Evolutionary conservation across 1,284 basidiomycete genomes (phyloP), one percentile per base, ranked within the genome.

Genomic region (Malassezia japonica): DNA sequence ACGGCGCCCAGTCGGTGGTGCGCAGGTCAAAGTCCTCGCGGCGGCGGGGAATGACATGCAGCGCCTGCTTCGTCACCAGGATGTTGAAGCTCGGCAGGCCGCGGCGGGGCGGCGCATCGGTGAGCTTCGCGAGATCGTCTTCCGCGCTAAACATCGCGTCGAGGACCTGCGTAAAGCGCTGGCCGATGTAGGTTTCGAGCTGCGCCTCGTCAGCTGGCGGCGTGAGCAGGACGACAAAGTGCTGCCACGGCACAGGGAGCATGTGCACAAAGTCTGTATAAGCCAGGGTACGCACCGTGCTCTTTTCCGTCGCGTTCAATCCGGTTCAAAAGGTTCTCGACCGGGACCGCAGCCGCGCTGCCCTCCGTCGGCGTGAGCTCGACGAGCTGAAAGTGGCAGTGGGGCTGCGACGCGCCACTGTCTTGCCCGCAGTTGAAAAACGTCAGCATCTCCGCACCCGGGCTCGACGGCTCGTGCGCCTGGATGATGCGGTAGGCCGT

Each of bases 351-450:
- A 29, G 36, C 33, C 8, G 45, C 13, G 4, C 38, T 37, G 2
- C 53, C 52, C 24, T 56, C 55, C 8, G 53, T 31, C 1, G 61
- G 58, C 1, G 49, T 52, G 20, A 65, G 55, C 31, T 66, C 60
- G 15, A 69, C 59, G 27, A 71, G 64, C 33, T 72, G 70, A 33
- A 71, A 24, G 38, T 71, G 70, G 9, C 64, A 60, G 34, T 71
- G 68, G 1, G 64, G 61, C 33, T 71, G 70, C 15, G 51, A 57
- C 0, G 70, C 70, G 1, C 70, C 70, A 9, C 62, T 55, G 0
- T 56, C 48, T 7, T 35, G 36, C 18, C 70, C 70, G 46, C 70
- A 72, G 46, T 72, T 72, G 55, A 64, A 72, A 43, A 72, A 72
- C 2, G 48, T 55, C 2, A 72, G 47, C 31, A 69, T 16, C 27